A percentile compares a stretch with the other conserved stretches of the same genome.
Evolutionary conservation across 495 filamentous ascomycete species (phyloP).

Genomic region (Aspergillus sparsus): DNA sequence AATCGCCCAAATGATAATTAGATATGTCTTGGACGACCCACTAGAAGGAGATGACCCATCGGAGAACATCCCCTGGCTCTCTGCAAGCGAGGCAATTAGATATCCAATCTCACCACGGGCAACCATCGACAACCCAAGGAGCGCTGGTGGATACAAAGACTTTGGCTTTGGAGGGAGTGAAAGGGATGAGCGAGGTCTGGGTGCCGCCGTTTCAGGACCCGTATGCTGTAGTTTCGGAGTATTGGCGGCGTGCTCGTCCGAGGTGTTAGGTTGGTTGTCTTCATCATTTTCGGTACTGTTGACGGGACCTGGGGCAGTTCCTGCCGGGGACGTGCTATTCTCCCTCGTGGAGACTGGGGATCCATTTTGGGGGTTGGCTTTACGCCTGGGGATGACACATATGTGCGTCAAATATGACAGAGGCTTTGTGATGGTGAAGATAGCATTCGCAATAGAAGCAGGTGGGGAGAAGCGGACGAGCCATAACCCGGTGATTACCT

Average conservation of each 20-base stretch:
- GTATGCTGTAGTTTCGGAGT: too few relatives aligned
- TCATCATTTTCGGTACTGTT: too few relatives aligned
- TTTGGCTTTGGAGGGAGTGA: slow-evolving; percentile 43
- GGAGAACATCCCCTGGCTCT: slow-evolving; percentile 58
- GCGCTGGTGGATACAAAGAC: slow-evolving; percentile 60
- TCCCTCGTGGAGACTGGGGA: too few relatives aligned
- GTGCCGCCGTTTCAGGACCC: too few relatives aligned
- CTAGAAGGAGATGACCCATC: slow-evolving; percentile 12
- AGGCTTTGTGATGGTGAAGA: slow-evolving; percentile 5
- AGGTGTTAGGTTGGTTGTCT: too few relatives aligned
- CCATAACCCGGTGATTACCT: slow-evolving; percentile 64
- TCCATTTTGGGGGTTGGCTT: too few relatives aligned
- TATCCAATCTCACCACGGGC: slow-evolving; percentile 80
- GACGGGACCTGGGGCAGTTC: too few relatives aligned
- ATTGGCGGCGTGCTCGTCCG: too few relatives aligned
- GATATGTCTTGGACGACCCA: slow-evolving; percentile 51
- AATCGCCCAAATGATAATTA: slow-evolving; percentile 74
- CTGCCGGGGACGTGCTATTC: too few relatives aligned
- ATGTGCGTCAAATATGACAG: slow-evolving; percentile 9
- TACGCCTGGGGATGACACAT: neutral
- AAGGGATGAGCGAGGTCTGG: neutral
- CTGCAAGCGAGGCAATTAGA: slow-evolving; percentile 69
- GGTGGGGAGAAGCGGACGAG: slow-evolving; percentile 51
- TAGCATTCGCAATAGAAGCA: neutral
- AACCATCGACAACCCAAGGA: slow-evolving; percentile 67